Base-by-base conservation (phyloP, 495 filamentous ascomycete species). In the Haplographium delicatum region DNA sequence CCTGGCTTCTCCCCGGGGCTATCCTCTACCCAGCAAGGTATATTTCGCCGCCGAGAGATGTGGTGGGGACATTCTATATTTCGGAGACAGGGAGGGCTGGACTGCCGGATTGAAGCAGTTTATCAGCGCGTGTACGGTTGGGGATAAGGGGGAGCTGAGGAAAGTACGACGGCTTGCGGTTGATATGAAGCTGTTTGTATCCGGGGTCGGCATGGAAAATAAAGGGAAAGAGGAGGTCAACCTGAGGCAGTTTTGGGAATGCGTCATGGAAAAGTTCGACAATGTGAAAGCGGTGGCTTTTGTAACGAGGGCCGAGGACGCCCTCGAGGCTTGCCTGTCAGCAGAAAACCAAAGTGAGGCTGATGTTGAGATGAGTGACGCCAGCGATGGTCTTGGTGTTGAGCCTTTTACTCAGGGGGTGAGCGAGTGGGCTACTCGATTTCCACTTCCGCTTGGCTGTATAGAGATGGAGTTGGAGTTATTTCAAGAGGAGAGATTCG, bases 391-490 rank as follows among this genome's bases (percentile, higher is more conserved):
- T 8, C 25, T 7, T 13, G 5, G 19, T 15, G 10, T 28, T 9
- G 41, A 7, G 20, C 1, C n/a, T n/a, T n/a, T n/a, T n/a, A n/a
- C n/a, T n/a, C n/a, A n/a, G n/a, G n/a, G 22, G 22, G 24, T 4
- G 24, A 11, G 42, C 7, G 7, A 24, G 26, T 24, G 20, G 13
- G 0, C 0, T 16, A 38, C 23, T 72, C 23, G 50, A 39, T 6
- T 52, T 44, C 22, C 72, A 11, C 73, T 70, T 37, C 47, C 72
- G 38, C 71, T 68, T 1, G 22, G 23, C 4, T 19, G 42, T n/a
- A n/a, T n/a, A 15, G 42, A 16, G 24, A 3, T 44, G 42, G 42
- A n/a, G 7, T 25, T 44, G 9, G 20, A 15, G 25, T 18, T 24
- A 15, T 19, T 16, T 13, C 55, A 3, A 49, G 47, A 5, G 38